phyloP scores from a whole-genome alignment of 768 basidiomycete species.

The Tricholoma sp. region DNA sequence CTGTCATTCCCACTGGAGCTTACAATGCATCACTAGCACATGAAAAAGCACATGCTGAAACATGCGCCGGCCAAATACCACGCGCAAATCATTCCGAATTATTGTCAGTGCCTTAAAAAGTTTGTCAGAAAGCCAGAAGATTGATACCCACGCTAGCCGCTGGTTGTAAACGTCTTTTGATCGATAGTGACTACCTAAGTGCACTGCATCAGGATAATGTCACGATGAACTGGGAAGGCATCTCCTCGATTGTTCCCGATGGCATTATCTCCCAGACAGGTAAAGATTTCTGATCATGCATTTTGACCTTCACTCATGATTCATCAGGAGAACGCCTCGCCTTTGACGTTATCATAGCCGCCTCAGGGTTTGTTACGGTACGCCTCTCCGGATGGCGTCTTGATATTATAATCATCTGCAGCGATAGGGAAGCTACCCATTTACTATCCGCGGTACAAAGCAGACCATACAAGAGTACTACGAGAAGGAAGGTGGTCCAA shows the following conservation, averaged over 20 bases:
- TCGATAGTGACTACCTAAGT: slow-evolving; percentile 44
- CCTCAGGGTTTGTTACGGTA: slow-evolving; percentile 32
- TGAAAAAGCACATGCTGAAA: slow-evolving; percentile 29
- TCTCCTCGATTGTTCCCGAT: slow-evolving; percentile 33
- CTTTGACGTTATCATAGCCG: slow-evolving; percentile 36
- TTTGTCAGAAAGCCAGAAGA: background rate
- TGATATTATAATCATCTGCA: background rate
- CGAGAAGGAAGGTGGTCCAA: slow-evolving; percentile 32
- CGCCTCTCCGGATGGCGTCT: background rate
- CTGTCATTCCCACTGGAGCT: background rate
- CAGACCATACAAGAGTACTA: slow-evolving; percentile 36
- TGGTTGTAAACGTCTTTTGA: slow-evolving; percentile 51
- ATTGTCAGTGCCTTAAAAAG: slow-evolving; percentile 28
- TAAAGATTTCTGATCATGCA: background rate
- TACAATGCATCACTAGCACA: background rate
- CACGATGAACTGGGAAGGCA: slow-evolving; percentile 35
- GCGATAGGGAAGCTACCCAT: slow-evolving; percentile 28
- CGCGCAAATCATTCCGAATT: slow-evolving; percentile 40
- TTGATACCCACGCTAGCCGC: slow-evolving; percentile 24
- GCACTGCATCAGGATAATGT: slow-evolving; percentile 44
- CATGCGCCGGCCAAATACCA: slow-evolving; percentile 42
- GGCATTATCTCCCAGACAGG: slow-evolving; percentile 40
- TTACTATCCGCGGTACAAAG: slow-evolving; percentile 26
- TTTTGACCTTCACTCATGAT: background rate
- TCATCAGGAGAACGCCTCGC: slow-evolving; percentile 25